Evolutionary conservation across 441 rosid species (phyloP), one percentile per base, ranked within the genome.

Genomic region (Cnidoscolus chayamansa): DNA sequence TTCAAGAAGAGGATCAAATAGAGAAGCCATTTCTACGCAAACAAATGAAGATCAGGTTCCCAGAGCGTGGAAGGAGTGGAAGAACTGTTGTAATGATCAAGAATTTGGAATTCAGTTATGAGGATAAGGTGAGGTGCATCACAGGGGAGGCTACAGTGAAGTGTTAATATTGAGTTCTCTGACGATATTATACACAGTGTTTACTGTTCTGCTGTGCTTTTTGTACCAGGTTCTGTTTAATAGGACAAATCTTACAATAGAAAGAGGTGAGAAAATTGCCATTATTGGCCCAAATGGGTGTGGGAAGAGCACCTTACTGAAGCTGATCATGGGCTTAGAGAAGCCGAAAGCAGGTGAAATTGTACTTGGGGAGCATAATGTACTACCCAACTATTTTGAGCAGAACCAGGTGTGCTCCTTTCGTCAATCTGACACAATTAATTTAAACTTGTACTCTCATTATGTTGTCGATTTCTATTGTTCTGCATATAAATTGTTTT

Each of bases 241-340:
- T 35, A 86, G 77, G 81, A 89, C 97, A 19, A 86, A 87, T 80
- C 92, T 94, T 73, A 11, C 87, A 15, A 86, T 92, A 74, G 87
- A 92, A 83, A 86, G 87, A 74, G 97, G 98, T 61, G 94, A 94
- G 79, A 94, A 94, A 77, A 78, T 90, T 61, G 97, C 98, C 19
- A 82, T 94, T 32, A 83, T 94, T 65, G 98, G 98, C 48, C 98
- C 98, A 10, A 94, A 94, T 74, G 98, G 97, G 5, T 94, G 98
- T 54, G 98, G 98, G 45, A 92, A 94, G 70, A 94, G 98, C 69
- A 92, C 97, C 7, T 86, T 94, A 68, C 81, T 92, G 83, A 94
- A 89, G 80, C 77, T 94, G 65, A 88, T 94, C 49, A 89, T 90
- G 96, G 96, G 88, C 56, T 74, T 88, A 63, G 90, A 84, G 87